Conservation (phyloP, 2,329 filamentous ascomycete genomes). For the Myriosclerotinia duriaeana region DNA sequence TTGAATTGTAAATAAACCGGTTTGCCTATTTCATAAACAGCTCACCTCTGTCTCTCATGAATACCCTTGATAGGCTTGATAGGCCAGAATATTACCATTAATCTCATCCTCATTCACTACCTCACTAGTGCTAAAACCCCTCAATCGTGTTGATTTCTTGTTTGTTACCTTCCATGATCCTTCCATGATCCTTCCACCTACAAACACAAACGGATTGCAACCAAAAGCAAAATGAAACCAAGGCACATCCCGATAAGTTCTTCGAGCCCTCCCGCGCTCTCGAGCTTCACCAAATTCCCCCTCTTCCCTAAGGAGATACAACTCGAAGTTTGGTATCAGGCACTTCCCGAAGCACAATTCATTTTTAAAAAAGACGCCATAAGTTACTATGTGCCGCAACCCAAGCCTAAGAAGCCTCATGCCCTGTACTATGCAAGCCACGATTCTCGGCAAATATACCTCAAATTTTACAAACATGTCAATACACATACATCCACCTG, state of each 20-base stretch:
- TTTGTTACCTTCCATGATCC: background rate
- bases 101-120: background rate
- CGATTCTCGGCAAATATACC: background rate
- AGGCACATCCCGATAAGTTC: background rate
- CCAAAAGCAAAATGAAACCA: background rate
- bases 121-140: background rate
- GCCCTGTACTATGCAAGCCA: background rate
- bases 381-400: too few relatives aligned
- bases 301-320: background rate
- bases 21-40: too few relatives aligned
- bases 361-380: background rate
- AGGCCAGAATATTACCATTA: background rate
- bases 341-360: conserved; percentile 1
- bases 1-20: background rate
- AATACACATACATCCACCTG: background rate
- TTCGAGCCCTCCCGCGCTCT: background rate
- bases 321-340: conserved; percentile 2
- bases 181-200: background rate
- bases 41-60: background rate
- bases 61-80: background rate
- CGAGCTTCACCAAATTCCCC: background rate
- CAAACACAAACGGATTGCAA: background rate
- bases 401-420: background rate
- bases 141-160: background rate
- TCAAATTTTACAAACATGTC: background rate